Percentiles rank a stretch among this genome's conserved stretches.
Conservation (phyloP, 225 moss, liverwort and hornwort species). For the Marchantia polymorpha region DNA sequence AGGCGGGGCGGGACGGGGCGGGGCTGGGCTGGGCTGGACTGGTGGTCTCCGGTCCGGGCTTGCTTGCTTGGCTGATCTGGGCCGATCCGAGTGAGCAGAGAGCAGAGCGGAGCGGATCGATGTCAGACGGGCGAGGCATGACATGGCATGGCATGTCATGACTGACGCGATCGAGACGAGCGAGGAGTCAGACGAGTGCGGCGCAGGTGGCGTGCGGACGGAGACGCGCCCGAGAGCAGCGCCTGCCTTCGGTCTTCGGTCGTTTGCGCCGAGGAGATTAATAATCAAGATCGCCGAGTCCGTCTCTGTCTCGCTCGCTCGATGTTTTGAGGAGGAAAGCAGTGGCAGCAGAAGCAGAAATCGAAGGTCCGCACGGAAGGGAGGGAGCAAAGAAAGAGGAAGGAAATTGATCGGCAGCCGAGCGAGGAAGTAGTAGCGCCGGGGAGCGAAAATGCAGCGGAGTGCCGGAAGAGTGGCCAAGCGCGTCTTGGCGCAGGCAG, state of each 20-base stretch:
- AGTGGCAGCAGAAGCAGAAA: not conserved
- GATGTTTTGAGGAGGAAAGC: not conserved
- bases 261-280: not conserved
- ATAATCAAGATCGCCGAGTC: not conserved
- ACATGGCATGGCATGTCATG: not conserved
- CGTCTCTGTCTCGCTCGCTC: not conserved
- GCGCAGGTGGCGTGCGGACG: not conserved
- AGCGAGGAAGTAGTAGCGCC: not conserved
- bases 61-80: not conserved
- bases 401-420: not conserved
- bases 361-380: not conserved
- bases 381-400: not conserved
- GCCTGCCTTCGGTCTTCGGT: no score
- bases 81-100: not conserved
- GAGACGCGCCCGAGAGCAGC: no score
- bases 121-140: not conserved
- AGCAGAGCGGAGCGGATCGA: not conserved
- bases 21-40: no score
- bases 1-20: no score
- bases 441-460: slow-evolving; percentile 52
- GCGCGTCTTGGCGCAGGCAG: slow-evolving; percentile 43
- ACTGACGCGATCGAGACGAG: not conserved
- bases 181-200: not conserved
- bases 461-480: slow-evolving; percentile 47
- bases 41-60: no score